Evolutionary conservation across 768 basidiomycete genomes (phyloP).

Genomic region (Trametes cubensis): DNA sequence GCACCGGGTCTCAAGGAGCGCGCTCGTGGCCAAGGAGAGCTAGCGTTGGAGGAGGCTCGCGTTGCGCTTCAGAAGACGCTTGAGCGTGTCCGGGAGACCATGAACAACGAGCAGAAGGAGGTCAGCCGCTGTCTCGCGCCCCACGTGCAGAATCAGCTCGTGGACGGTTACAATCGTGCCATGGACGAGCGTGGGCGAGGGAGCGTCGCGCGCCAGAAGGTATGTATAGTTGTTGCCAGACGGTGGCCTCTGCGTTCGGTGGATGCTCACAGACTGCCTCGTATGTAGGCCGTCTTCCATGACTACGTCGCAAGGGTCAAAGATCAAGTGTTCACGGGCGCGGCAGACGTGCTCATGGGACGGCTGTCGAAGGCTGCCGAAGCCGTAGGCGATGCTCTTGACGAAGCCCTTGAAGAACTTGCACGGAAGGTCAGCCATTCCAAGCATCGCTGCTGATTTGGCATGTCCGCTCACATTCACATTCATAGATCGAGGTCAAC

Average conservation of each 20-base stretch:
- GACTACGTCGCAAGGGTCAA: slow-evolving; percentile 46
- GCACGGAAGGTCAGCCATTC: slow-evolving; percentile 53
- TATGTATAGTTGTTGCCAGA: slow-evolving; percentile 23
- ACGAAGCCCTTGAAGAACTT: slow-evolving; percentile 48
- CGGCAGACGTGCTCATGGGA: slow-evolving; percentile 53
- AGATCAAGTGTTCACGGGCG: slow-evolving; percentile 54
- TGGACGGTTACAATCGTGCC: slow-evolving; percentile 54
- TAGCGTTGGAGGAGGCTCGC: slow-evolving; percentile 53
- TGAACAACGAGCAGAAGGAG: slow-evolving; percentile 60
- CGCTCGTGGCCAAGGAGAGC: slow-evolving; percentile 51
- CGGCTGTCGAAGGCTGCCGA: slow-evolving; percentile 49
- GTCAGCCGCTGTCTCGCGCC: slow-evolving; percentile 59
- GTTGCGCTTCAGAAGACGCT: slow-evolving; percentile 52
- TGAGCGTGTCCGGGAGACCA: slow-evolving; percentile 50
- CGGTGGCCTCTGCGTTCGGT: neutral
- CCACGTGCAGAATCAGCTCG: slow-evolving; percentile 53
- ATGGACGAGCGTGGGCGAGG: slow-evolving; percentile 58
- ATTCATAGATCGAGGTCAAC: slow-evolving; percentile 51
- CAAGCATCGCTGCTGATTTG: neutral
- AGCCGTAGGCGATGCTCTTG: slow-evolving; percentile 52
- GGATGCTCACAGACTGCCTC: neutral
- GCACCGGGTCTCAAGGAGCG: slow-evolving; percentile 56
- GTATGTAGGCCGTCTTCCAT: slow-evolving; percentile 49
- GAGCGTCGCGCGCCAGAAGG: slow-evolving; percentile 64
- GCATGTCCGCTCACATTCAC: slow-evolving; percentile 7